phyloP scores from a whole-genome alignment of 1,139 yeast species.

The Sugiyamaella grinbergsii region DNA sequence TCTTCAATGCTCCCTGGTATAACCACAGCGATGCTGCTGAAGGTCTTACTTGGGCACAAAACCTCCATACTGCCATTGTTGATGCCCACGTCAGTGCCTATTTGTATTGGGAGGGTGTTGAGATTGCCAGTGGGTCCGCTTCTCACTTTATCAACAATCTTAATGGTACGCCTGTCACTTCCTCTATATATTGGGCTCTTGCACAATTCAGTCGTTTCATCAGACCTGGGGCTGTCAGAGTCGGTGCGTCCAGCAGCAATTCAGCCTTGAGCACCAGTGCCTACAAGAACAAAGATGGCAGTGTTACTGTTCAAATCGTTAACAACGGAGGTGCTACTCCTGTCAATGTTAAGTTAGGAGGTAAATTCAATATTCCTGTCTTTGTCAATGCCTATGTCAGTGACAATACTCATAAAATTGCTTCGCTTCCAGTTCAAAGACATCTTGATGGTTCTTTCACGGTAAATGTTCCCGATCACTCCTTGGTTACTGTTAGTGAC shows the following conservation, averaged over 20 bases:
- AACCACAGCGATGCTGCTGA: slow-evolving; percentile 14
- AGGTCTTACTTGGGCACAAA: slow-evolving; percentile 22
- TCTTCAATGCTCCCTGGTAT: slow-evolving; percentile 15
- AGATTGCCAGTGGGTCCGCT: slow-evolving; percentile 12
- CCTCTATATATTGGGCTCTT: slow-evolving; percentile 17
- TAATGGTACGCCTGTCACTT: slow-evolving; percentile 9
- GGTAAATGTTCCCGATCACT: slow-evolving; percentile 12
- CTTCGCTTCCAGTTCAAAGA: slow-evolving; percentile 6
- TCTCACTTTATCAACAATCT: slow-evolving; percentile 15
- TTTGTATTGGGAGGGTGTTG: slow-evolving; percentile 21
- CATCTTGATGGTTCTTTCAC: slow-evolving; percentile 4
- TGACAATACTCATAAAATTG: slow-evolving; percentile 8
- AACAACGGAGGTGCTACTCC: slow-evolving; percentile 12
- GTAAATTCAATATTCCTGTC: neutral
- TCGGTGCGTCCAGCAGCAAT: slow-evolving; percentile 7
- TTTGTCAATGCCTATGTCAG: slow-evolving; percentile 10
- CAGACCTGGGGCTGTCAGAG: slow-evolving; percentile 27
- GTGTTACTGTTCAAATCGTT: slow-evolving; percentile 12
- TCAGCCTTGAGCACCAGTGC: slow-evolving; percentile 11
- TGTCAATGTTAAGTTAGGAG: neutral
- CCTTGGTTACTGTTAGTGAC: slow-evolving; percentile 10
- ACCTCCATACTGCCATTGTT: slow-evolving; percentile 18
- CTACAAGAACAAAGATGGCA: slow-evolving; percentile 16
- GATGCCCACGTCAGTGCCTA: slow-evolving; percentile 21
- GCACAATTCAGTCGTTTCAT: slow-evolving; percentile 28